These are phyloP conservation scores for Isatis tinctoria DNA, from an alignment of 345 rosid species.

Conservation along the genomic window DNA sequence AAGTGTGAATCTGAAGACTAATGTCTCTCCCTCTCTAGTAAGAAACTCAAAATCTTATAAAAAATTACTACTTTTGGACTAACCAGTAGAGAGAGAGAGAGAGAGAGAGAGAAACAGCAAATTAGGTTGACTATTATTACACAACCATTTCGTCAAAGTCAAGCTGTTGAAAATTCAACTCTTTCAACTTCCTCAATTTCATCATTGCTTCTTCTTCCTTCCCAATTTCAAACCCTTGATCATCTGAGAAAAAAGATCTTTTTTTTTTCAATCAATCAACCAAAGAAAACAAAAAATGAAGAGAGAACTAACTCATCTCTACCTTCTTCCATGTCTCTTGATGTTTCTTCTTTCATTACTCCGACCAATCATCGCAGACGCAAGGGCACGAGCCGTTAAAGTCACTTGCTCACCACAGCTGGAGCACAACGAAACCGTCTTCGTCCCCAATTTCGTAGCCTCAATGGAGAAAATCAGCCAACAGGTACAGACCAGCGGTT, in stretches of 20 bases:
- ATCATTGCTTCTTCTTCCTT: background rate
- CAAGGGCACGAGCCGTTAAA: constrained; percentile 49
- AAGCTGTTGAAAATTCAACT: constrained; percentile 13
- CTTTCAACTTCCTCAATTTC: background rate
- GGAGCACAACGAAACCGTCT: constrained; percentile 60
- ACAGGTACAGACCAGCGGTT: constrained; percentile 55
- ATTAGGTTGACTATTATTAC: background rate
- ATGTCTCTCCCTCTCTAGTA: background rate
- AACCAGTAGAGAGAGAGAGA: background rate
- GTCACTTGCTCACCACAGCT: constrained; percentile 41
- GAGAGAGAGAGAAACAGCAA: background rate
- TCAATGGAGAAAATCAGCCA: constrained; percentile 81
- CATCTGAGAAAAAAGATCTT: background rate
- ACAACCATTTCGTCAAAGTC: background rate
- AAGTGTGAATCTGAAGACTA: constrained; percentile 25
- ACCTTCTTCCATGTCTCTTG: constrained; percentile 17
- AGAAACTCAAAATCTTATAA: background rate
- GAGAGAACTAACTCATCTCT: constrained; percentile 9
- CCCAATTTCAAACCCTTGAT: background rate
- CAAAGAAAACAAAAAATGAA: background rate
- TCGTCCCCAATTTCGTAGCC: constrained; percentile 68
- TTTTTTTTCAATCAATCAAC: background rate
- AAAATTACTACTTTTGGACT: constrained; percentile 10
- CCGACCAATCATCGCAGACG: constrained; percentile 41
- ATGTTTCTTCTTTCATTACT: constrained; percentile 8